Percentiles rank a stretch among this genome's conserved stretches.
These are phyloP conservation scores for Xylaria intraflava DNA, from an alignment of 495 filamentous ascomycete genomes.

Conservation along the genomic window DNA sequence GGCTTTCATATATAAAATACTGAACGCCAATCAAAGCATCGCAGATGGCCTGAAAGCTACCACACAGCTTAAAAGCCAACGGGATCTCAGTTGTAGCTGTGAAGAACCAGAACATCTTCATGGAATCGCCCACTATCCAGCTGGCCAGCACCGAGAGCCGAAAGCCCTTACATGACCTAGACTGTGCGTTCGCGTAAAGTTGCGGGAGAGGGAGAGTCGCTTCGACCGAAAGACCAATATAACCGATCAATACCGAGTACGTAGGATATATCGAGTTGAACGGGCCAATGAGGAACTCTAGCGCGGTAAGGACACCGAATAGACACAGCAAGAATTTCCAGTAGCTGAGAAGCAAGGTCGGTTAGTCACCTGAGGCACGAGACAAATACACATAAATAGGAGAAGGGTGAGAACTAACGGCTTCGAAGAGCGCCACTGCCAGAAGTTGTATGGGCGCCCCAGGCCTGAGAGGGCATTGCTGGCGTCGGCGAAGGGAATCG, in stretches of 20 bases:
- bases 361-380: slow-evolving; percentile 5
- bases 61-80: slow-evolving; percentile 84
- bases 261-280: slow-evolving; percentile 48
- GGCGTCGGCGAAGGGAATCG: slow-evolving; percentile 48
- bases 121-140: slow-evolving; percentile 85
- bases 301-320: slow-evolving; percentile 52
- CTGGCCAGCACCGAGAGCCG: slow-evolving; percentile 75
- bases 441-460: slow-evolving; percentile 78
- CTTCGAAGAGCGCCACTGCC: slow-evolving; percentile 80
- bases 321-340: slow-evolving; percentile 81
- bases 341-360: slow-evolving; percentile 52
- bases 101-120: slow-evolving; percentile 97
- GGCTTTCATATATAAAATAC: slow-evolving; percentile 73
- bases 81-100: slow-evolving; percentile 66
- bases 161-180: slow-evolving; percentile 82
- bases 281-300: slow-evolving; percentile 67
- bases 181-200: slow-evolving; percentile 70
- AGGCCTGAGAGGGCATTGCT: slow-evolving; percentile 46
- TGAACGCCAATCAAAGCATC: slow-evolving; percentile 80
- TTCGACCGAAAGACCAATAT: slow-evolving; percentile 80
- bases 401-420: slow-evolving; percentile 50
- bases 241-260: slow-evolving; percentile 71
- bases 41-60: slow-evolving; percentile 82
- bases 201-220: slow-evolving; percentile 87
- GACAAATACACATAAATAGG: neutral